Base-by-base conservation (phyloP, 73 alveolate species). In the Blepharisma stoltei region DNA sequence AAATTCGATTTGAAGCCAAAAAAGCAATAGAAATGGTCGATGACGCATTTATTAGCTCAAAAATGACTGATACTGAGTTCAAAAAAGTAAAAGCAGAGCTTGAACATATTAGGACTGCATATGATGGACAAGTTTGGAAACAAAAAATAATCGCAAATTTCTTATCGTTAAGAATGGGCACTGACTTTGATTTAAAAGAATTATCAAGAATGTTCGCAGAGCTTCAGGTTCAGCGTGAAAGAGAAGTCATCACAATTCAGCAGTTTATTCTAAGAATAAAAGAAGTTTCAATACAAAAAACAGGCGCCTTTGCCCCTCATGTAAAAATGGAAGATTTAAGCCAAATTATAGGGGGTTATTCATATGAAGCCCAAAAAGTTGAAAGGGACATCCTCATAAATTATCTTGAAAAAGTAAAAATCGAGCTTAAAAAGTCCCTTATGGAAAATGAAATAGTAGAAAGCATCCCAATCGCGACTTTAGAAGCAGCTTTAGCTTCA, bases 81-180 rank as follows among this genome's bases (percentile, higher is more conserved):
- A 18, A 11, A 20, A 38, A 60, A 25, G 46, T 60, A 60, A 60
- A 60, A 25, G 38, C 14, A 20, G 73, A 60, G 23, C 48, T 60
- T 18, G 38, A 60, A 20, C 0, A 60, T 14, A 11, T 60, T 14
- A 18, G 48, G 2, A n/a, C 2, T 14, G 2, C 14, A 20, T 60
- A 60, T 25, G 73, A 60, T 20, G 37, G n/a, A 14, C 73, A 60
- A 38, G 18, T 60, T 8, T 8, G 49, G 18, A 60, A 60, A 25
- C 73, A 60, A 25, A 60, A 60, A 60, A 60, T 60, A 8, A 60
- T 60, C 47, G 5, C 23, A n/a, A 60, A 60, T 60, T 60, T 60
- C 23, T 60, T 60, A 60, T 8, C 73, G 14, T 60, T 60, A 25
- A 60, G 23, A 25, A 38, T 14, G 45, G 73, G 2, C 3, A 25